These are phyloP conservation scores for Sequoia sempervirens DNA, from an alignment of 75 land plant species.

Conservation along the genomic window DNA sequence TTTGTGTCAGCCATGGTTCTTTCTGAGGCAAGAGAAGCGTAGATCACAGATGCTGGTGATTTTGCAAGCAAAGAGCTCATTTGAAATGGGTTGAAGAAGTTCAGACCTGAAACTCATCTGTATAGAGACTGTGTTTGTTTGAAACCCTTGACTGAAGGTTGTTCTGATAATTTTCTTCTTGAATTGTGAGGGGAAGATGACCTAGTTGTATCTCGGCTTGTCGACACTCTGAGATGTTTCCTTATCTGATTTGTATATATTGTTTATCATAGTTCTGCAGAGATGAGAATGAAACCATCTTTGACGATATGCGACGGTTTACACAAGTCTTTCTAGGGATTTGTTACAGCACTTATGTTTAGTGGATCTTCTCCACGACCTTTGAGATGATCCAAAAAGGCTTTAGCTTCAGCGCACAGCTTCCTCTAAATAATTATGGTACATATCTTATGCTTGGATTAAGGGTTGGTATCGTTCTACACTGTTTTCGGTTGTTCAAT, in stretches of 20 bases:
- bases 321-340: not conserved
- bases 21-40: not conserved
- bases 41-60: not conserved
- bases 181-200: not conserved
- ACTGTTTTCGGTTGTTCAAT: not conserved
- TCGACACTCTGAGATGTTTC: not conserved
- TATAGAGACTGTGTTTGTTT: constrained; percentile 2
- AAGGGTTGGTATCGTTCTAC: not conserved
- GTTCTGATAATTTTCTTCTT: not conserved
- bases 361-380: not conserved
- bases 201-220: not conserved
- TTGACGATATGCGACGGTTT: not conserved
- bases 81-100: not conserved
- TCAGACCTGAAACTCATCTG: not conserved
- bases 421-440: no score
- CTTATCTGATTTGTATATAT: not conserved
- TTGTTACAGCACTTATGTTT: not conserved
- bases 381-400: constrained; percentile 3
- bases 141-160: not conserved
- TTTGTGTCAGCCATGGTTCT: not conserved
- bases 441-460: not conserved
- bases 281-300: not conserved
- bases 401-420: not conserved
- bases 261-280: not conserved
- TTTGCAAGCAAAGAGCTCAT: not conserved